Conservation (phyloP, 1,139 yeast genomes). For the Kodamaea ohmeri region DNA sequence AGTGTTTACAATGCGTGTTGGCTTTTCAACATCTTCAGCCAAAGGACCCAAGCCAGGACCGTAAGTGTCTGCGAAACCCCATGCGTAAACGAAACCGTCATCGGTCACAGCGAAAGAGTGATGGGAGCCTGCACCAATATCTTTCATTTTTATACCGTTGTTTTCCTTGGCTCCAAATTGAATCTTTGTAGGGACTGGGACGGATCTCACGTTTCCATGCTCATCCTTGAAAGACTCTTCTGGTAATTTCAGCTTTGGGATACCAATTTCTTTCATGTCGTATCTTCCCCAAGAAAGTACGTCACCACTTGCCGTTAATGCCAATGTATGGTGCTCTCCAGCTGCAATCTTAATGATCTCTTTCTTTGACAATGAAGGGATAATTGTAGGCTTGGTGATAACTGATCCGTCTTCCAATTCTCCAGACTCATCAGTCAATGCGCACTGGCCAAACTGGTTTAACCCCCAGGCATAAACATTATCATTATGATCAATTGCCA, state of each 20-base stretch:
- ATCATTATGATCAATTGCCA: conserved; percentile 78
- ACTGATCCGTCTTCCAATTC: conserved; percentile 76
- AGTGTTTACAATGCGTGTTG: conserved; percentile 85
- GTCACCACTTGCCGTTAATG: conserved; percentile 67
- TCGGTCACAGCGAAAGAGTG: conserved; percentile 84
- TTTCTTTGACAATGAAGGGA: conserved; percentile 56
- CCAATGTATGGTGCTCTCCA: conserved; percentile 92
- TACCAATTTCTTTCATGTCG: conserved; percentile 91
- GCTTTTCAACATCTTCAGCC: conserved; percentile 83
- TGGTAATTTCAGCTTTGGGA: conserved; percentile 58
- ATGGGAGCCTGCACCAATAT: conserved; percentile 83
- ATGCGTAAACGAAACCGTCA: conserved; percentile 83
- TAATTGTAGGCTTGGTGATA: conserved; percentile 72
- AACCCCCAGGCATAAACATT: conserved; percentile 88
- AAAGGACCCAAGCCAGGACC: conserved; percentile 93
- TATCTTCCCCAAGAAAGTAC: conserved; percentile 85
- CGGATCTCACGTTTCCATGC: conserved; percentile 80
- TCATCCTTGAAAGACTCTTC: conserved; percentile 71
- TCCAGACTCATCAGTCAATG: conserved; percentile 55
- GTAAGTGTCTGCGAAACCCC: conserved; percentile 98
- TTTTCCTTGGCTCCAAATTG: conserved; percentile 26
- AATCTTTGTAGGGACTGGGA: conserved; percentile 78
- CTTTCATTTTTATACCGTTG: conserved; percentile 45
- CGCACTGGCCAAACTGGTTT: conserved; percentile 96
- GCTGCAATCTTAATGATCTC: conserved; percentile 68